Evolutionary conservation across 2,329 filamentous ascomycete species (phyloP), one percentile per base, ranked within the genome.

Genomic region (Penicillium corylophilum): DNA sequence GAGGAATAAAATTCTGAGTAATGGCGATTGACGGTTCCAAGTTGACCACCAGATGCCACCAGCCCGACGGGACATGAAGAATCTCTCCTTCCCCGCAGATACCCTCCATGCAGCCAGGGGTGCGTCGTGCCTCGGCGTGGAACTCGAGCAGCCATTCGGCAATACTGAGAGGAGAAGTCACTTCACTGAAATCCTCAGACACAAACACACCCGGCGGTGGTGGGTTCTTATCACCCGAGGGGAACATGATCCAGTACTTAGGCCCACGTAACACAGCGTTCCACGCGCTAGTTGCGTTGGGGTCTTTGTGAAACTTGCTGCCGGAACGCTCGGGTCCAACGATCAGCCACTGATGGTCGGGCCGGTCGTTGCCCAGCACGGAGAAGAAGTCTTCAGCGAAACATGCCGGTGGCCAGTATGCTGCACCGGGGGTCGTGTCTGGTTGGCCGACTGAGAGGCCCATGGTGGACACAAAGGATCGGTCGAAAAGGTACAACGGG

Each of bases 201-300:
- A 96, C 89, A 63, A 88, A 95, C 33, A 97, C 92, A 3, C 93
- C 93, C 0, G 93, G 93, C 6, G 94, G 91, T 3, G 85, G 79
- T 0, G 85, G 82, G 5, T 80, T 68, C 16, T 74, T 74, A 1
- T 77, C 70, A 0, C 84, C 84, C 0, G 89, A 87, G 0, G 90
- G 91, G 66, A 97, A 97, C 90, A 97, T 95, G 70, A 97, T 93
- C 93, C 94, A 97, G 77, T 97, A 97, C 68, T 97, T 97, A 29
- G 87, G 84, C 5, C 93, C 94, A 53, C 87, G 84, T 24, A 97
- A 78, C 13, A 96, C 90, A 1, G 92, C 93, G 68, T 97, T 97
- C 94, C 93, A 97, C 0, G 94, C 93, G 63, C 85, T 77, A 16
- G 80, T 86, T 1, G 81, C 82, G 65, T 86, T 86, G 2, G 83